Evolutionary conservation across 2,329 filamentous ascomycete species (phyloP).

Genomic region (Fusarium sp.): DNA sequence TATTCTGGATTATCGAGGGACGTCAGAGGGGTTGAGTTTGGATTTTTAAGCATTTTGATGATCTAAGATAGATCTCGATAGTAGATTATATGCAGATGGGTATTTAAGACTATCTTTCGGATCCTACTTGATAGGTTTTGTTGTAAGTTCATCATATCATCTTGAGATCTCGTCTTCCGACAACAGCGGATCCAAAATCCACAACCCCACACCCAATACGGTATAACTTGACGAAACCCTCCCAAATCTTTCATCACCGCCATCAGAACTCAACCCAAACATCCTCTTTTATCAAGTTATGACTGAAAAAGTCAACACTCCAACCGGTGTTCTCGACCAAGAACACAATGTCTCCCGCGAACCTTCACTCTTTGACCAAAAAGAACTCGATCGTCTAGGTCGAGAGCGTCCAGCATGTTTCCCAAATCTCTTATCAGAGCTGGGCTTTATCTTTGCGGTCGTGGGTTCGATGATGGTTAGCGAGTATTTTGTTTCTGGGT

Average conservation of each 20-base stretch:
- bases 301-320: background rate
- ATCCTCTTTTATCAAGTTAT: background rate
- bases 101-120: accelerated
- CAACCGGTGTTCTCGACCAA: slow-evolving; percentile 2
- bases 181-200: background rate
- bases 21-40: background rate
- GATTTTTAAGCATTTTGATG: background rate
- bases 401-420: slow-evolving; percentile 71
- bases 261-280: background rate
- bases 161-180: background rate
- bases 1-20: background rate
- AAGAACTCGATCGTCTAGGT: slow-evolving; percentile 69
- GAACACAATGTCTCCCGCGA: background rate
- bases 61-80: accelerated
- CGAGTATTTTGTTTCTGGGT: slow-evolving; percentile 83
- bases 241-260: background rate
- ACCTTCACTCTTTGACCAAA: slow-evolving; percentile 28
- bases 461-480: slow-evolving; percentile 72
- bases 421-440: slow-evolving; percentile 63
- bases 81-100: too few relatives aligned
- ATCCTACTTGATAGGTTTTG: background rate
- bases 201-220: background rate
- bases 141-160: background rate
- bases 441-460: slow-evolving; percentile 71
- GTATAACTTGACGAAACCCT: background rate